Evolutionary conservation across 2,329 filamentous ascomycete genomes (phyloP).

Genomic region (Fusarium robinianum): DNA sequence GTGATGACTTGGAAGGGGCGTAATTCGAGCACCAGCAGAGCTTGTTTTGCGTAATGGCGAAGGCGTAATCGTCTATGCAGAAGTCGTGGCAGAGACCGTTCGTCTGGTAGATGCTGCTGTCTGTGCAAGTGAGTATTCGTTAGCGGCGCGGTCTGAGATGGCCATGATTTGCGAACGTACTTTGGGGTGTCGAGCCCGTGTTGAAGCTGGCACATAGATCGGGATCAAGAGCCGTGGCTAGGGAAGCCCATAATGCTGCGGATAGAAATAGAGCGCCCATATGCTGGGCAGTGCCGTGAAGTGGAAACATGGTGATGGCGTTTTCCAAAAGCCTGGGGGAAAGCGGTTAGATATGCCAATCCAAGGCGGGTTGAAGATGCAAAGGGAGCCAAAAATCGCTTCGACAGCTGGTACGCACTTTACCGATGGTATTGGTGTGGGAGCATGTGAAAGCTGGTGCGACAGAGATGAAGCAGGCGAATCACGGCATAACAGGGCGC

Average conservation of each 20-base stretch:
- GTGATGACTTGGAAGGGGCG: slow-evolving; percentile 54
- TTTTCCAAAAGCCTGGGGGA: slow-evolving; percentile 18
- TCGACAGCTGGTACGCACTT: slow-evolving; percentile 24
- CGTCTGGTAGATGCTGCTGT: slow-evolving; percentile 64
- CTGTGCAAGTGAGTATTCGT: slow-evolving; percentile 40
- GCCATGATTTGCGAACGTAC: slow-evolving; percentile 37
- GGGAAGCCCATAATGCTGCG: slow-evolving; percentile 29
- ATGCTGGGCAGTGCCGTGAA: slow-evolving; percentile 24
- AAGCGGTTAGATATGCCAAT: slow-evolving; percentile 13
- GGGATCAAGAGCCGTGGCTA: slow-evolving; percentile 36
- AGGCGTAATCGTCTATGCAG: slow-evolving; percentile 64
- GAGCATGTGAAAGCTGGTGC: slow-evolving; percentile 26
- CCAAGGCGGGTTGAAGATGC: slow-evolving; percentile 2
- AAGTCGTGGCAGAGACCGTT: slow-evolving; percentile 68
- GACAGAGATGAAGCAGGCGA: slow-evolving; percentile 27
- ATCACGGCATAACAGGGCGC: slow-evolving; percentile 33
- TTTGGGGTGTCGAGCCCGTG: slow-evolving; percentile 40
- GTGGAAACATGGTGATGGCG: slow-evolving; percentile 30
- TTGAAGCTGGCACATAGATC: slow-evolving; percentile 46
- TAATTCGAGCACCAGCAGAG: slow-evolving; percentile 78
- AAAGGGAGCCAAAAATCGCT: slow-evolving; percentile 1
- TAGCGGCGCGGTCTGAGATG: too few species aligned
- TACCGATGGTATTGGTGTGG: slow-evolving; percentile 21
- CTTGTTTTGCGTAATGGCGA: slow-evolving; percentile 67
- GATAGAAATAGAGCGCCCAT: slow-evolving; percentile 33